phyloP scores from a whole-genome alignment of 139 green algal species.

The Coelastrella sp. region DNA sequence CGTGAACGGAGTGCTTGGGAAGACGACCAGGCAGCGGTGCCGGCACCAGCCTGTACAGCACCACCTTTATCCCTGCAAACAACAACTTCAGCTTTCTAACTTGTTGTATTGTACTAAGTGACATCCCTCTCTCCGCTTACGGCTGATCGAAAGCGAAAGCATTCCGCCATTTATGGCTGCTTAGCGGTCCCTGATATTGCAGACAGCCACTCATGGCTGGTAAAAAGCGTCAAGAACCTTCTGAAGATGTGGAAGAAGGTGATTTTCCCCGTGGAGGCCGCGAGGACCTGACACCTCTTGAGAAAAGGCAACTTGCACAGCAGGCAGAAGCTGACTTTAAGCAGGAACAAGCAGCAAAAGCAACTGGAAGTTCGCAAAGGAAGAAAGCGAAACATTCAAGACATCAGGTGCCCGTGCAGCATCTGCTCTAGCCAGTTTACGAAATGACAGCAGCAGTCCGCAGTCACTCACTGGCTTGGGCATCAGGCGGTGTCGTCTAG shows the following conservation, averaged over 20 bases:
- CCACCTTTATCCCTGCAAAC: too few relatives aligned
- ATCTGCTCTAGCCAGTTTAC: not conserved
- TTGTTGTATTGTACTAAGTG: too few relatives aligned
- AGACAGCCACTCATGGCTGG: slow-evolving; percentile 23
- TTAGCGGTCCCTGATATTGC: not conserved
- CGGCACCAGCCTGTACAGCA: too few relatives aligned
- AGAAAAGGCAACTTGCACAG: slow-evolving; percentile 66
- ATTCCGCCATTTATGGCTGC: not conserved
- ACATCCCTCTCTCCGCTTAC: too few relatives aligned
- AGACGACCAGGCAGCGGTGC: too few relatives aligned
- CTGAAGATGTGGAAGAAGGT: slow-evolving; percentile 63
- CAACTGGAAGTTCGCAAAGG: slow-evolving; percentile 26
- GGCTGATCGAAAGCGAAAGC: too few relatives aligned
- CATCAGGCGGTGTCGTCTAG: not conserved
- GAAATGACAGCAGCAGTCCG: slow-evolving; percentile 16
- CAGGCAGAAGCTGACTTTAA: slow-evolving; percentile 74
- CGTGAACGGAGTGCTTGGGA: too few relatives aligned
- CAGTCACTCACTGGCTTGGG: not conserved
- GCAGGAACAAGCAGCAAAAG: slow-evolving; percentile 58
- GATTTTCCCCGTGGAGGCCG: slow-evolving; percentile 80
- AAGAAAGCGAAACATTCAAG: slow-evolving; percentile 36
- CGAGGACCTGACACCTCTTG: slow-evolving; percentile 68
- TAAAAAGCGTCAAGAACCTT: slow-evolving; percentile 20
- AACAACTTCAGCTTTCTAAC: too few relatives aligned
- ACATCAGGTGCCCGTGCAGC: not conserved